phyloP scores from a whole-genome alignment of 495 filamentous ascomycete genomes.

The Mycothermus thermophilus region DNA sequence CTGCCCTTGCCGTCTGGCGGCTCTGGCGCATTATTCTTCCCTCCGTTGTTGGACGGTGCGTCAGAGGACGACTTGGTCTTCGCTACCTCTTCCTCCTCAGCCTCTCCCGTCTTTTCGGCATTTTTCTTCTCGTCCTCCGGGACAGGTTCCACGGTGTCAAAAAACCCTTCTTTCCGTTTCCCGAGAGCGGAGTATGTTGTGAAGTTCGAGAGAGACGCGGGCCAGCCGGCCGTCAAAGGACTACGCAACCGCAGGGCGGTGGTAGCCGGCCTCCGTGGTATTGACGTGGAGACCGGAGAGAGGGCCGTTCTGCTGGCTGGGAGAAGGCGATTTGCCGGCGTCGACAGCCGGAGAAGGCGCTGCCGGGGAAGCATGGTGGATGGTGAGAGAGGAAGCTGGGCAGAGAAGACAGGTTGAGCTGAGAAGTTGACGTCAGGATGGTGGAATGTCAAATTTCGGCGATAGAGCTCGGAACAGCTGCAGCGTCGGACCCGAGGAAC shows the following conservation, averaged over 20 bases:
- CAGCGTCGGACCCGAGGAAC: not conserved
- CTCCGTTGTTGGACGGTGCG: constrained; percentile 16
- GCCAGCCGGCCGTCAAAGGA: constrained; percentile 9
- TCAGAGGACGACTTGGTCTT: constrained; percentile 29
- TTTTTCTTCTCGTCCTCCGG: constrained; percentile 37
- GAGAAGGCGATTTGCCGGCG: constrained; percentile 10
- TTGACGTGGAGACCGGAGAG: constrained; percentile 8
- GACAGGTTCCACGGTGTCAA: constrained; percentile 28
- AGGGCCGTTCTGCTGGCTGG: constrained; percentile 6
- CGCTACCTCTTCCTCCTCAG: constrained; percentile 24
- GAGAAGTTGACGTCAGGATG: constrained; percentile 14
- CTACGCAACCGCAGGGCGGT: constrained; percentile 6
- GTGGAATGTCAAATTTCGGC: constrained; percentile 1
- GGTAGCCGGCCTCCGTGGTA: constrained; percentile 4
- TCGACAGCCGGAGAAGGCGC: constrained; percentile 15
- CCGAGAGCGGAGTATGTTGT: constrained; percentile 23
- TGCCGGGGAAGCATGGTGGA: constrained; percentile 23
- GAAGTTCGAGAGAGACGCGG: constrained; percentile 19
- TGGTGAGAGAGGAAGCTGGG: not conserved
- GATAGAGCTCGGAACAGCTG: constrained; percentile 1
- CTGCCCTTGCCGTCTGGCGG: constrained; percentile 32
- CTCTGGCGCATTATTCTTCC: constrained; percentile 23
- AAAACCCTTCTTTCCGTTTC: constrained; percentile 34
- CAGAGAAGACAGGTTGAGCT: too few relatives aligned
- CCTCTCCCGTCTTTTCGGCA: constrained; percentile 28